Base-by-base conservation (phyloP, 2,329 filamentous ascomycete genomes). In the Alternaria sp. region DNA sequence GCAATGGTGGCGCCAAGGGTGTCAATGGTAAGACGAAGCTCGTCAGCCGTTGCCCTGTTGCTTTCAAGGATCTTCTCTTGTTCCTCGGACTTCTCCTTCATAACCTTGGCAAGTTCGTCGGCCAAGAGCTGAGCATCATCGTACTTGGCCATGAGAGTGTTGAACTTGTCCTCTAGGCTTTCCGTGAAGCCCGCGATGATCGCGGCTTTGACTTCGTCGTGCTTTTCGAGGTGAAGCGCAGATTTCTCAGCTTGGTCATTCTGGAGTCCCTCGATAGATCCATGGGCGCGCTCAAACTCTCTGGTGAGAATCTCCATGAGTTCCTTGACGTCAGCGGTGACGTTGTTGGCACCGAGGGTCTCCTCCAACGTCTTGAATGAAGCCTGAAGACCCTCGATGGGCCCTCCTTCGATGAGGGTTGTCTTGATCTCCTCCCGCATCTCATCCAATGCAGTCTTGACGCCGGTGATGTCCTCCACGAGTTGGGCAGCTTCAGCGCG, bases 221-320 rank as follows among this genome's bases (percentile, higher is more conserved):
- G 86, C 77, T 89, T 90, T 67, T 87, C 84, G 10, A 88, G 77
- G 15, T 83, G 74, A 15, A 85, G 82, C 3, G 86, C 82, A 47
- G 87, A 84, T 56, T 86, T 85, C 70, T 89, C 86, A 45, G 88
- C 92, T 4, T 90, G 87, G 65, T 97, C 93, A n/a, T 93, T 85
- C 81, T 95, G 96, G 56, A 90, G 87, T 7, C 91, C 91, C 60
- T 92, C 90, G 23, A 96, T 86, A n/a, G 92, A 89, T 15, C 90
- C 89, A 70, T 93, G 91, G 11, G 92, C 90, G 66, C 94, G 92
- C 73, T 97, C 94, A 64, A 98, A 97, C 76, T 97, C 94, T 1
- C 87, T 83, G 78, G 92, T 94, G 80, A 98, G 89, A 3, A 89
- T 88, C 72, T 92, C 89, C 73, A 90, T 85, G 62, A 94, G 83